phyloP scores from a whole-genome alignment of 2,329 filamentous ascomycete species.

The Colletotrichum tropicale region DNA sequence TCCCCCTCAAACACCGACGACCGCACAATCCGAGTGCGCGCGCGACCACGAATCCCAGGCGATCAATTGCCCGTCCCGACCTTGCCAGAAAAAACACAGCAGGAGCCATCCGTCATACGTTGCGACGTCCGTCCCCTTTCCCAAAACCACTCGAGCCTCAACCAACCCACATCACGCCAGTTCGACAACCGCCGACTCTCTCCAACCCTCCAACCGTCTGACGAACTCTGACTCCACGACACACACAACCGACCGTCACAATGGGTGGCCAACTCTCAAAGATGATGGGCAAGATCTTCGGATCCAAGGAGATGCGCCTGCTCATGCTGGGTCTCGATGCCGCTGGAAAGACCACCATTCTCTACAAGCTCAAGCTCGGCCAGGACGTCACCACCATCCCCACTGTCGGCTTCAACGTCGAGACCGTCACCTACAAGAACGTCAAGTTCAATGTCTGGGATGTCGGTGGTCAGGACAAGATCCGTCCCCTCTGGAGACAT shows the following conservation, averaged over 20 bases:
- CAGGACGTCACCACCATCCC: slow-evolving; percentile 98
- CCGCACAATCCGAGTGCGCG: background rate
- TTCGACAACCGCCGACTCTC: background rate
- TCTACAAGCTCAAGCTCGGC: slow-evolving; percentile 98
- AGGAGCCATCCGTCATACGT: background rate
- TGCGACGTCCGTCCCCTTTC: slow-evolving; percentile 2
- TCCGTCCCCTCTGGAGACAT: slow-evolving; percentile 94
- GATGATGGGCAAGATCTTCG: slow-evolving; percentile 98
- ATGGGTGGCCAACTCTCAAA: slow-evolving; percentile 97
- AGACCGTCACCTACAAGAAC: slow-evolving; percentile 98
- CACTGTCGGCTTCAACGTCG: slow-evolving; percentile 98
- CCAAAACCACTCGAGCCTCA: background rate
- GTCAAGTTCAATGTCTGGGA: slow-evolving; percentile 99
- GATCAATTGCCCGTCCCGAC: background rate
- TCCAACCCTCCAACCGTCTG: background rate
- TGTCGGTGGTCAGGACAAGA: slow-evolving; percentile 99
- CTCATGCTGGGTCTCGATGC: slow-evolving; percentile 98
- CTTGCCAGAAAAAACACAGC: background rate
- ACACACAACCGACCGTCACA: slow-evolving; percentile 37
- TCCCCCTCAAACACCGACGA: background rate
- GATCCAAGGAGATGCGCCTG: slow-evolving; percentile 98
- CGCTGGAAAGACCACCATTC: slow-evolving; percentile 97
- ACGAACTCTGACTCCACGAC: background rate
- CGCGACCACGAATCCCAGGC: background rate
- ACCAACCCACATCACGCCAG: background rate